phyloP scores from a whole-genome alignment of 2,329 filamentous ascomycete species.

The Juglanconis juglandina region DNA sequence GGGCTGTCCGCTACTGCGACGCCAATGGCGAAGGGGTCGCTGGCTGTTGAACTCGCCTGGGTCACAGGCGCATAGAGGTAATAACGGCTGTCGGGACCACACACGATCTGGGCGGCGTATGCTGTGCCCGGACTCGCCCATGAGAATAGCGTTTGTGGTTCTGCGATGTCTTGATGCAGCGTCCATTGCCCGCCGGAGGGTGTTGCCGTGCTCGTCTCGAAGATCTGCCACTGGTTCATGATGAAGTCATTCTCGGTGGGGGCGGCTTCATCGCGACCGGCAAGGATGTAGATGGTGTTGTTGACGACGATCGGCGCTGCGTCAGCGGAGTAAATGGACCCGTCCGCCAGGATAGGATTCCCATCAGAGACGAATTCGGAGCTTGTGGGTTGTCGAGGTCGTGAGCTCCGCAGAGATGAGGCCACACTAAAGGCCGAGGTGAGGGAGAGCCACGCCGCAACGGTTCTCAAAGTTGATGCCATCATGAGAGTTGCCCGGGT shows the following conservation, averaged over 20 bases:
- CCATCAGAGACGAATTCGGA: constrained; percentile 27
- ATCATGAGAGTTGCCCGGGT: too few species aligned
- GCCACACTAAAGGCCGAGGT: too few species aligned
- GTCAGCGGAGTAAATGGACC: constrained; percentile 36
- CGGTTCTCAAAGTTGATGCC: too few species aligned
- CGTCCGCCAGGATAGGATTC: constrained; percentile 36
- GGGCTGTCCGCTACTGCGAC: constrained; percentile 34
- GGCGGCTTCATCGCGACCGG: constrained; percentile 32
- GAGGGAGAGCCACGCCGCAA: too few species aligned
- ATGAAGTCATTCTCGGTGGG: constrained; percentile 29
- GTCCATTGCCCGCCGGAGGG: constrained; percentile 32
- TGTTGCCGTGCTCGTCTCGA: constrained; percentile 26
- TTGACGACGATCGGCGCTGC: constrained; percentile 36
- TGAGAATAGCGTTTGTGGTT: constrained; percentile 30
- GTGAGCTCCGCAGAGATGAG: too few species aligned
- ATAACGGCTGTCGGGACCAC: constrained; percentile 31
- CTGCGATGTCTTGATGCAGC: constrained; percentile 28
- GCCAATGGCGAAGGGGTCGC: constrained; percentile 35
- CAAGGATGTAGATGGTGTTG: constrained; percentile 34
- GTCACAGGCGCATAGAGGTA: constrained; percentile 36
- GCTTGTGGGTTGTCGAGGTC: too few species aligned
- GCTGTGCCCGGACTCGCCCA: constrained; percentile 33
- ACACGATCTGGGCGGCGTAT: constrained; percentile 35
- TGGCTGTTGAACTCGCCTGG: constrained; percentile 23
- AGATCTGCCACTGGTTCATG: constrained; percentile 37